phyloP scores from a whole-genome alignment of 176 grass and related monocot genomes.

The Eragrostis curvula region DNA sequence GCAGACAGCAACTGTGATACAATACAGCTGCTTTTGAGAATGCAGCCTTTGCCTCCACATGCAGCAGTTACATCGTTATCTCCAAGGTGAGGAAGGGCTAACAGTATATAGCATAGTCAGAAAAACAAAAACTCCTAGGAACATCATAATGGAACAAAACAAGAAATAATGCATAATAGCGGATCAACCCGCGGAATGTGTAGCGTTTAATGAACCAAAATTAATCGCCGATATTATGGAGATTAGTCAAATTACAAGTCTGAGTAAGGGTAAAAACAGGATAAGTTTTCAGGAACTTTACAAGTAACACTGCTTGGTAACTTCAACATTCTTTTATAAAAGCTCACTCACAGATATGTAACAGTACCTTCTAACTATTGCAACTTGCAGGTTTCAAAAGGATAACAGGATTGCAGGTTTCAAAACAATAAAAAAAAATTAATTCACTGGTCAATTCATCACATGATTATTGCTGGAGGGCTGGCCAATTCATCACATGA shows the following conservation, averaged over 20 bases:
- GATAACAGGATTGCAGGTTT: background rate
- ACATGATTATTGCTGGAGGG: background rate
- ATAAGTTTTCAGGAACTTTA: conserved; percentile 16
- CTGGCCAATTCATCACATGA: background rate
- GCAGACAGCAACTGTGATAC: background rate
- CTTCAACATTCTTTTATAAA: background rate
- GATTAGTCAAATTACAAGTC: conserved; percentile 14
- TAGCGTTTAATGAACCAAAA: background rate
- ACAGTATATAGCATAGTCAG: background rate
- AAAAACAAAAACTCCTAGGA: background rate
- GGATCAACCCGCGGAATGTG: background rate
- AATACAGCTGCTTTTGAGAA: background rate
- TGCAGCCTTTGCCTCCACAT: background rate
- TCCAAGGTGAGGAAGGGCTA: background rate
- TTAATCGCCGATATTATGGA: background rate
- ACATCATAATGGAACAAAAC: background rate
- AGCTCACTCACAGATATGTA: background rate
- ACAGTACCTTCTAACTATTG: background rate
- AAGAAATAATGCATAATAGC: conserved; percentile 21
- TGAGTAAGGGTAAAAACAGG: background rate
- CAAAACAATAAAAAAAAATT: background rate
- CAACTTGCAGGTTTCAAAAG: background rate
- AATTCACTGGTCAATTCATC: conserved; percentile 17
- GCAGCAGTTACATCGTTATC: background rate
- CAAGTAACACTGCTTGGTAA: background rate